Conservation (phyloP, 805 yeast genomes). For the Ogataea trehalophila region DNA sequence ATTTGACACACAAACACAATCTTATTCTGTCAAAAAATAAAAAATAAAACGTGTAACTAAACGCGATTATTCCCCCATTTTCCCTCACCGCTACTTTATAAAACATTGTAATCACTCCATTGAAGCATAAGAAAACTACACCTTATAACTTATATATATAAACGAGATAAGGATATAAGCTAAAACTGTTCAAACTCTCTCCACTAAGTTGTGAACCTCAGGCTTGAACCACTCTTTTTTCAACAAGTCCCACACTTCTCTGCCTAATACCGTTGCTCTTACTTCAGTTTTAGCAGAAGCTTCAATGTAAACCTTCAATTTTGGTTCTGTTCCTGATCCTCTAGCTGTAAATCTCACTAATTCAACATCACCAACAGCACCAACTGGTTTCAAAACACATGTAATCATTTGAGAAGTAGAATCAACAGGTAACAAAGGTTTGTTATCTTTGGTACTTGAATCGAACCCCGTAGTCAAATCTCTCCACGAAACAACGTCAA, state of each 20-base stretch:
- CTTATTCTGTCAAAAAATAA: too few relatives aligned
- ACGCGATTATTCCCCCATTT: too few relatives aligned
- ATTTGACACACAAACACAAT: too few relatives aligned
- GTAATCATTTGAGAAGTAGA: constrained; percentile 84
- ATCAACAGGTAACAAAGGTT: constrained; percentile 69
- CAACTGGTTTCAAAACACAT: constrained; percentile 35
- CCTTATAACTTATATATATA: not conserved
- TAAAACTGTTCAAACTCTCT: constrained; percentile 23
- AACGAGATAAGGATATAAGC: not conserved
- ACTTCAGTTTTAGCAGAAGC: constrained; percentile 48
- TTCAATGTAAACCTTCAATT: constrained; percentile 86
- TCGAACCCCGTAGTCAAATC: constrained; percentile 84
- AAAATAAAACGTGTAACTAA: too few relatives aligned
- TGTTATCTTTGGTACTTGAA: constrained; percentile 51
- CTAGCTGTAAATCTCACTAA: constrained; percentile 74
- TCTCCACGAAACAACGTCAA: constrained; percentile 62
- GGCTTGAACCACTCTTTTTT: constrained; percentile 68
- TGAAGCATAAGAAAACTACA: constrained; percentile 1
- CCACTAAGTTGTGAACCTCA: constrained; percentile 33
- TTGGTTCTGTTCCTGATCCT: constrained; percentile 97
- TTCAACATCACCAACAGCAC: constrained; percentile 22
- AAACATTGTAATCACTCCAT: too few relatives aligned
- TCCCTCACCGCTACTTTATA: too few relatives aligned
- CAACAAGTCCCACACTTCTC: constrained; percentile 61
- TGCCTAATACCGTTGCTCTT: constrained; percentile 49